Evolutionary conservation across 345 rosid species (phyloP).

Genomic region (Angophora floribunda): DNA sequence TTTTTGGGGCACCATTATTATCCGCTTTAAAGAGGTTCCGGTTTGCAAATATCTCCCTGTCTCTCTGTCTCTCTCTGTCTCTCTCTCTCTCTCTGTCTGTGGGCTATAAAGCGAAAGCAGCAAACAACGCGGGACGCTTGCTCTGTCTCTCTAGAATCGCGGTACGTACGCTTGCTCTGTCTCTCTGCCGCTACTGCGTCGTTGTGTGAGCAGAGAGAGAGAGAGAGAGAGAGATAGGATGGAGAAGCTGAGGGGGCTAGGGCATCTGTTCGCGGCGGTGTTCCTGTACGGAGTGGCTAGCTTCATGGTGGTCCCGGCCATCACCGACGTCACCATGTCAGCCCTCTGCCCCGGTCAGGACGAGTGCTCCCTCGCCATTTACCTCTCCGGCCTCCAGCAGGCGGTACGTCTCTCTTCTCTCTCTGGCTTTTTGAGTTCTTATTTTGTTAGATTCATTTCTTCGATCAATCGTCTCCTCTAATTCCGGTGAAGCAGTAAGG

Average conservation of each 20-base stretch:
- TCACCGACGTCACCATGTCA: constrained; percentile 66
- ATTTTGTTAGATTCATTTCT: neutral
- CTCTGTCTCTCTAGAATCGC: neutral
- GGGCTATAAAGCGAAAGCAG: neutral
- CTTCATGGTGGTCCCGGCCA: constrained; percentile 42
- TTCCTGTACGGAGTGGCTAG: constrained; percentile 35
- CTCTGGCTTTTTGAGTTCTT: neutral
- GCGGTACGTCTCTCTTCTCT: constrained; percentile 27
- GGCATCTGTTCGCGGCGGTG: constrained; percentile 53
- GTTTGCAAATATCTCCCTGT: neutral
- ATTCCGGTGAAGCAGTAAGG: neutral
- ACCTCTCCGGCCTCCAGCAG: constrained; percentile 73
- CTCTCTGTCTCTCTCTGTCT: neutral
- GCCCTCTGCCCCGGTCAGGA: constrained; percentile 71
- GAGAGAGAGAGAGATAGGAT: neutral
- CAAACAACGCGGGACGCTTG: neutral
- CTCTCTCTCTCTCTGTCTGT: neutral
- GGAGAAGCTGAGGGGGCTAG: constrained; percentile 8
- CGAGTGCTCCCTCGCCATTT: constrained; percentile 81
- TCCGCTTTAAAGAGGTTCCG: neutral
- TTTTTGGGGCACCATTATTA: neutral
- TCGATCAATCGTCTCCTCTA: neutral
- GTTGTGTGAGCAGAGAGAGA: neutral
- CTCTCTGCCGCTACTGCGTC: neutral
- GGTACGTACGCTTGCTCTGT: neutral